phyloP scores from a whole-genome alignment of 192 early-diverging fungal genomes.

The Coemansia sp. region DNA sequence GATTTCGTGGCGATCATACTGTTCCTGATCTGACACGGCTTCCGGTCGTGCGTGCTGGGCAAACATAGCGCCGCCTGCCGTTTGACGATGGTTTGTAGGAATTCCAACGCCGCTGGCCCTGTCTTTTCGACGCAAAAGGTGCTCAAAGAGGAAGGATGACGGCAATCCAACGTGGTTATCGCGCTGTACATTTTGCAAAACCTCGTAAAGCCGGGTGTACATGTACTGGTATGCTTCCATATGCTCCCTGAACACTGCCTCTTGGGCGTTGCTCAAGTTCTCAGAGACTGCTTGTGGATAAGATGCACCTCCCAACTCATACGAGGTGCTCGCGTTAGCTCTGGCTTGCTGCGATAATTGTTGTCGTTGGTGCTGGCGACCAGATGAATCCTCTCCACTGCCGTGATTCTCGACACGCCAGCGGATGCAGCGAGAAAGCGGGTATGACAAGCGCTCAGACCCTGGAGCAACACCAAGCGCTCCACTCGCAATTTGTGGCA shows the following conservation, averaged over 20 bases:
- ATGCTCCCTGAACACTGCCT: constrained; percentile 36
- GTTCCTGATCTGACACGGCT: constrained; percentile 5
- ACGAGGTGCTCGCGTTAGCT: not conserved
- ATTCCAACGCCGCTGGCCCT: constrained; percentile 3
- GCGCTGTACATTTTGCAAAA: constrained; percentile 62
- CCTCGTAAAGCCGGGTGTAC: constrained; percentile 69
- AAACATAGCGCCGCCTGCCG: not conserved
- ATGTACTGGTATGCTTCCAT: constrained; percentile 55
- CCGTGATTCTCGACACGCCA: constrained; percentile 29
- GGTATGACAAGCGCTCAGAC: constrained; percentile 37
- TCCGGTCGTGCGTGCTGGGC: not conserved
- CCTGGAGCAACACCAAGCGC: constrained; percentile 25
- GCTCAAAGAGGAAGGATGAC: constrained; percentile 31
- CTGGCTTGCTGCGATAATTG: not conserved
- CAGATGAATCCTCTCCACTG: constrained; percentile 7
- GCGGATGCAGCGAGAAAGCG: constrained; percentile 42
- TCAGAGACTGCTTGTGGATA: constrained; percentile 1
- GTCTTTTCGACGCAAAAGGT: constrained; percentile 22
- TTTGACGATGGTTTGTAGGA: constrained; percentile 5
- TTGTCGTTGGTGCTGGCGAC: constrained; percentile 14
- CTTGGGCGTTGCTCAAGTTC: constrained; percentile 18
- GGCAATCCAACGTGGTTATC: constrained; percentile 54
- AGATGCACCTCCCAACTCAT: not conserved
- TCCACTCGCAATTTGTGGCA: constrained; percentile 35
- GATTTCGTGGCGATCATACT: constrained; percentile 15